Evolutionary conservation across 495 filamentous ascomycete genomes (phyloP).

Genomic region (Niebla homalea): DNA sequence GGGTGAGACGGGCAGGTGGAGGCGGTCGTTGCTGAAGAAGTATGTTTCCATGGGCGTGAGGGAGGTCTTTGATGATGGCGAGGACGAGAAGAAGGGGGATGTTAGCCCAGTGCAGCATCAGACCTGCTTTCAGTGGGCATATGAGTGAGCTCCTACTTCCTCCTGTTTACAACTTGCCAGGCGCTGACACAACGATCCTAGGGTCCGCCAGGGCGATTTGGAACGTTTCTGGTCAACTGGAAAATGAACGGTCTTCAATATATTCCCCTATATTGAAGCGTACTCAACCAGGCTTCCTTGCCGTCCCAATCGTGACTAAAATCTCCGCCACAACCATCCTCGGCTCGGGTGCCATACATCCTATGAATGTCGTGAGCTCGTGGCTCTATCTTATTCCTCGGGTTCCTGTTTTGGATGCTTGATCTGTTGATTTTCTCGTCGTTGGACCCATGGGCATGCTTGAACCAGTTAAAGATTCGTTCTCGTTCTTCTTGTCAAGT

Average conservation of each 20-base stretch:
- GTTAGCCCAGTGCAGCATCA: constrained; percentile 39
- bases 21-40: constrained; percentile 31
- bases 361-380: constrained; percentile 5
- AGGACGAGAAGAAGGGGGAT: constrained; percentile 25
- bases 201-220: constrained; percentile 29
- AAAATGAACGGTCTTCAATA: constrained; percentile 6
- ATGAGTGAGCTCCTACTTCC: constrained; percentile 9
- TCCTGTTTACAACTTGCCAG: not conserved
- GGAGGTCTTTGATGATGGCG: constrained; percentile 33
- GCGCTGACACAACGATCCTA: not conserved
- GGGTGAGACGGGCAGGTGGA: constrained; percentile 33
- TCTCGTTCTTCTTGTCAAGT: too few species aligned
- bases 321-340: constrained; percentile 3
- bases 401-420: too few species aligned
- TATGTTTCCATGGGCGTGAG: constrained; percentile 29
- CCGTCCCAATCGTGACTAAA: constrained; percentile 1
- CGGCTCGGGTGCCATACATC: constrained; percentile 7
- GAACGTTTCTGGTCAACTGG: constrained; percentile 29
- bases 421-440: too few species aligned
- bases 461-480: too few species aligned
- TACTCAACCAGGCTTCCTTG: constrained; percentile 1
- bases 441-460: too few species aligned
- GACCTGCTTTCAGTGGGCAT: constrained; percentile 39
- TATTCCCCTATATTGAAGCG: not conserved
- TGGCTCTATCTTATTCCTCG: too few species aligned